phyloP scores from a whole-genome alignment of 805 yeast genomes.

The Zygoascus bituminiphila region DNA sequence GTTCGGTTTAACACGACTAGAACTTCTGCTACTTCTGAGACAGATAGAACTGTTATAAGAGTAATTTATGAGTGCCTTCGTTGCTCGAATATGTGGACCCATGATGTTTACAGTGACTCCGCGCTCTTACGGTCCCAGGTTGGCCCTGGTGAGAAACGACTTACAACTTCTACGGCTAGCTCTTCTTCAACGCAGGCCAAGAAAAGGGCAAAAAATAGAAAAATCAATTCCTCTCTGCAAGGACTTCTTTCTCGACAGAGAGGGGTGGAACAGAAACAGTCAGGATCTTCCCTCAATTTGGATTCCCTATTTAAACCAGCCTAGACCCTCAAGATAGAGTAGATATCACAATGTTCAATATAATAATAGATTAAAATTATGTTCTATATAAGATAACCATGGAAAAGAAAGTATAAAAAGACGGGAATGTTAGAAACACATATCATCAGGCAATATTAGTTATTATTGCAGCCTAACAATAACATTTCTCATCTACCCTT shows the following conservation, averaged over 20 bases:
- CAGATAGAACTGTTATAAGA: not conserved
- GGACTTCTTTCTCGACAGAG: slow-evolving; percentile 7
- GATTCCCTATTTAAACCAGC: not conserved
- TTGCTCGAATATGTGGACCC: not conserved
- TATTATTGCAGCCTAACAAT: not conserved
- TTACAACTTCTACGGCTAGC: not conserved
- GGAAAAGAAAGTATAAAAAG: not conserved
- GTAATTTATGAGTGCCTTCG: not conserved
- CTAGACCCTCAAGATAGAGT: not conserved
- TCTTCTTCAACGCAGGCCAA: not conserved
- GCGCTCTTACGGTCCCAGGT: not conserved
- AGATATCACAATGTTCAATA: too few species aligned
- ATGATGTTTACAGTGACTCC: not conserved
- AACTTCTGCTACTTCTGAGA: not conserved
- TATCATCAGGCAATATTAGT: not conserved
- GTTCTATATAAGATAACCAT: not conserved
- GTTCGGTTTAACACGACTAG: not conserved
- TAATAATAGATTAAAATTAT: not conserved
- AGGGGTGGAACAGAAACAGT: not conserved
- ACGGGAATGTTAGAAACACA: not conserved
- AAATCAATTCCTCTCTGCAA: slow-evolving; percentile 11
- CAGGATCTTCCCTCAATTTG: not conserved
- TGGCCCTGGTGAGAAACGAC: not conserved
- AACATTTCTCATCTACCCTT: not conserved
- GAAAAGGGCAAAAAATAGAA: slow-evolving; percentile 9